phyloP scores from a whole-genome alignment of 371 early-diverging fungal species.

The Mucor lusitanicus region DNA sequence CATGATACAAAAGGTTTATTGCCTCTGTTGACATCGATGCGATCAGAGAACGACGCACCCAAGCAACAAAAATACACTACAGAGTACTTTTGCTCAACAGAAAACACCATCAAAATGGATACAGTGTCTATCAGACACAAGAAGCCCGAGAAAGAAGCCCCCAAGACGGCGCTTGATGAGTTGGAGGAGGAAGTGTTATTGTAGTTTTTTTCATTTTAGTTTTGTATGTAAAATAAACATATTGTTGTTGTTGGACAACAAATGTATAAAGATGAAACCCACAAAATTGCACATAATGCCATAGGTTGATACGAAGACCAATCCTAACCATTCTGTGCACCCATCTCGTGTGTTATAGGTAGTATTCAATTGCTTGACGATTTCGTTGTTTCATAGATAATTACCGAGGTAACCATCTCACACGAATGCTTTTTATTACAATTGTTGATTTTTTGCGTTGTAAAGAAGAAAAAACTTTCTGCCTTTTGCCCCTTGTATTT shows the following conservation, averaged over 20 bases:
- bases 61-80: background rate
- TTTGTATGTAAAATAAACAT: background rate
- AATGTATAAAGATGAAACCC: conserved; percentile 18
- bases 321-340: conserved; percentile 33
- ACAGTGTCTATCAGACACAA: conserved; percentile 3
- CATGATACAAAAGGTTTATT: conserved; percentile 11
- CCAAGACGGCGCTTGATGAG: background rate
- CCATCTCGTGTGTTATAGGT: conserved; percentile 27
- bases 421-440: conserved; percentile 42
- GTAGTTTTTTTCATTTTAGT: background rate
- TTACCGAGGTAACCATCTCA: conserved; percentile 32
- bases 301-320: conserved; percentile 32
- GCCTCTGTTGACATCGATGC: conserved; percentile 23
- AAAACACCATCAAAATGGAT: conserved; percentile 9
- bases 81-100: conserved; percentile 7
- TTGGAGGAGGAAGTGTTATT: background rate
- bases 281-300: conserved; percentile 35
- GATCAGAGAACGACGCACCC: conserved; percentile 2
- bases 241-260: background rate
- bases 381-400: conserved; percentile 37
- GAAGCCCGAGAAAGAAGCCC: background rate
- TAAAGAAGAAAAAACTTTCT: conserved; percentile 20
- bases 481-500: conserved; percentile 12
- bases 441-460: conserved; percentile 30
- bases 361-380: conserved; percentile 41